These are phyloP conservation scores for Curvularia verruculosa DNA, from an alignment of 2,329 filamentous ascomycete species.

Conservation along the genomic window DNA sequence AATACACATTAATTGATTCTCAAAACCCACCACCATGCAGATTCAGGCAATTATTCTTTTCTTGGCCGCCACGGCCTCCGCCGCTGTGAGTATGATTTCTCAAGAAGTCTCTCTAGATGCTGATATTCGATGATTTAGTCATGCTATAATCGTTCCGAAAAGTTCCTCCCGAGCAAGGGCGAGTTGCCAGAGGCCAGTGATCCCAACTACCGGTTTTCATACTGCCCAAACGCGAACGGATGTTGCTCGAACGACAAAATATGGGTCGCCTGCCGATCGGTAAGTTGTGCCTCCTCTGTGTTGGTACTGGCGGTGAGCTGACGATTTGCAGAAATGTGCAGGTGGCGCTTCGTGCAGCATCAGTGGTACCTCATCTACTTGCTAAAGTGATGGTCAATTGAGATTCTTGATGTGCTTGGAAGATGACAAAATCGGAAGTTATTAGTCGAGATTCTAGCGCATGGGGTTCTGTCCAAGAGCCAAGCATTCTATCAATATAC, in stretches of 20 bases:
- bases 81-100: not conserved
- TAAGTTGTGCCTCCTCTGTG: not conserved
- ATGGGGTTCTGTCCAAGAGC: too few species aligned
- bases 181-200: not conserved
- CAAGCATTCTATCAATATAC: too few species aligned
- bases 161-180: not conserved
- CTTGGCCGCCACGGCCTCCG: not conserved
- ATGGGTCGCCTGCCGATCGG: not conserved
- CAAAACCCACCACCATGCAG: not conserved
- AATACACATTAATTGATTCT: not conserved
- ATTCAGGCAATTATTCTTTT: not conserved
- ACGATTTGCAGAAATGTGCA: not conserved
- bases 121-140: not conserved
- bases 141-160: not conserved
- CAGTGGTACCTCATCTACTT: not conserved
- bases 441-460: not conserved
- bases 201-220: not conserved
- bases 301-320: not conserved
- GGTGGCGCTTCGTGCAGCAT: not conserved
- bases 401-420: not conserved
- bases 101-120: not conserved
- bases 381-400: not conserved
- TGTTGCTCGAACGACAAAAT: not conserved
- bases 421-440: too few species aligned
- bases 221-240: not conserved